Conservation (phyloP, 169 alveolate genomes). For the Fabrea salina region DNA sequence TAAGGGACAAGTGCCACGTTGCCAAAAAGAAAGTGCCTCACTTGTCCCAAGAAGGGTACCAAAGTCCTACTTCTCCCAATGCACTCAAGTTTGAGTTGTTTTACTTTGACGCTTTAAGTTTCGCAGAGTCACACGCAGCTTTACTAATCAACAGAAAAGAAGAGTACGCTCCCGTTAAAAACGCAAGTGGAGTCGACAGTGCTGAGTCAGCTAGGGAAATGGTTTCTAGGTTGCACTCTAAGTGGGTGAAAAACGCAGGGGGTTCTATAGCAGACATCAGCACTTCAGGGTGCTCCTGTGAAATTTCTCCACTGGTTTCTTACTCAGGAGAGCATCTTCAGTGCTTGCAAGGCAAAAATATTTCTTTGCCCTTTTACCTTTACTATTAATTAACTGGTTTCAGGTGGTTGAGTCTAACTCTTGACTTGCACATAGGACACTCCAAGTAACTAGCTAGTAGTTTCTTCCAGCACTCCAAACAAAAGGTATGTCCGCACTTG, state of each 20-base stretch:
- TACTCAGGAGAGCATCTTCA: conserved; percentile 45
- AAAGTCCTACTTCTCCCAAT: conserved; percentile 48
- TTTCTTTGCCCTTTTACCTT: background rate
- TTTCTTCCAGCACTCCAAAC: conserved; percentile 1
- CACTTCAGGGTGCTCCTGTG: conserved; percentile 15
- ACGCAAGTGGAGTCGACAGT: conserved; percentile 68
- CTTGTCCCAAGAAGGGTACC: conserved; percentile 36
- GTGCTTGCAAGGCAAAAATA: background rate
- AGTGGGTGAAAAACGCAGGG: conserved; percentile 39
- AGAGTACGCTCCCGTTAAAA: conserved; percentile 83
- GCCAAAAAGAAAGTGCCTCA: conserved; percentile 67
- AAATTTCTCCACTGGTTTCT: conserved; percentile 47
- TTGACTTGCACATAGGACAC: conserved; percentile 18
- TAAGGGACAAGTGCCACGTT: conserved; percentile 53
- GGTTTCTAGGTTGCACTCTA: conserved; percentile 32
- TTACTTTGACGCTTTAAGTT: conserved; percentile 62
- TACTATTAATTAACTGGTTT: background rate
- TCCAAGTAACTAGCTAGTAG: background rate
- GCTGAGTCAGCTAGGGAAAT: conserved; percentile 54
- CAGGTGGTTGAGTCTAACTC: background rate
- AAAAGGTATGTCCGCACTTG: conserved; percentile 18
- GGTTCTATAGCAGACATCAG: background rate
- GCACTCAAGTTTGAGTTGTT: conserved; percentile 75
- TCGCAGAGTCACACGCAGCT: conserved; percentile 39
- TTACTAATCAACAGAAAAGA: conserved; percentile 61